These are phyloP conservation scores for Neopestalotiopsis sp. DNA, from an alignment of 2,329 filamentous ascomycete genomes.

Conservation along the genomic window DNA sequence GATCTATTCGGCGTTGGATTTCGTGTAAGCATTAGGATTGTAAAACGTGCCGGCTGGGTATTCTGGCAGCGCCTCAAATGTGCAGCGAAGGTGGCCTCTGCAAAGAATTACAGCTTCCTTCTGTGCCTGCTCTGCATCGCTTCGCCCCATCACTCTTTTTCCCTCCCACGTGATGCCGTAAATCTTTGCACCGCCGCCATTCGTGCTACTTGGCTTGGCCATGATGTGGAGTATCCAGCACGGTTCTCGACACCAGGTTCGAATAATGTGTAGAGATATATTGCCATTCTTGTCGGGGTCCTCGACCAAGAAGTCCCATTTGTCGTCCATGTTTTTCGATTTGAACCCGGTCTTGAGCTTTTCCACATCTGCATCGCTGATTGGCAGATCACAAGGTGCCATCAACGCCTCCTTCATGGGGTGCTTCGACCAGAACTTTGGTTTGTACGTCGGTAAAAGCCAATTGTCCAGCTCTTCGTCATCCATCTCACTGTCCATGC, in stretches of 20 bases:
- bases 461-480: conserved; percentile 22
- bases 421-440: conserved; percentile 20
- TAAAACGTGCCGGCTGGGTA: conserved; percentile 18
- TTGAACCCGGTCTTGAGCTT: conserved; percentile 24
- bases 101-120: conserved; percentile 21
- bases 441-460: conserved; percentile 27
- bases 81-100: conserved; percentile 19
- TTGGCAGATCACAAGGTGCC: conserved; percentile 19
- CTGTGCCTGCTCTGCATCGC: conserved; percentile 22
- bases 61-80: conserved; percentile 22
- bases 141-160: conserved; percentile 19
- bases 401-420: conserved; percentile 23
- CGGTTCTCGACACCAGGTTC: conserved; percentile 20
- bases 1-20: background rate
- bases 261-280: conserved; percentile 20
- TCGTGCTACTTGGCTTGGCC: background rate
- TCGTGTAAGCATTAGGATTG: conserved; percentile 16
- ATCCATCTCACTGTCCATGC: background rate
- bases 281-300: conserved; percentile 20
- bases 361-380: conserved; percentile 23
- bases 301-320: conserved; percentile 20
- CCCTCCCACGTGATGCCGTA: conserved; percentile 25
- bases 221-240: conserved; percentile 20
- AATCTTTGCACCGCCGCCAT: conserved; percentile 17
- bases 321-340: conserved; percentile 21